These are phyloP conservation scores for Diplotaxis tenuifolia DNA, from an alignment of 345 rosid genomes.

Conservation along the genomic window DNA sequence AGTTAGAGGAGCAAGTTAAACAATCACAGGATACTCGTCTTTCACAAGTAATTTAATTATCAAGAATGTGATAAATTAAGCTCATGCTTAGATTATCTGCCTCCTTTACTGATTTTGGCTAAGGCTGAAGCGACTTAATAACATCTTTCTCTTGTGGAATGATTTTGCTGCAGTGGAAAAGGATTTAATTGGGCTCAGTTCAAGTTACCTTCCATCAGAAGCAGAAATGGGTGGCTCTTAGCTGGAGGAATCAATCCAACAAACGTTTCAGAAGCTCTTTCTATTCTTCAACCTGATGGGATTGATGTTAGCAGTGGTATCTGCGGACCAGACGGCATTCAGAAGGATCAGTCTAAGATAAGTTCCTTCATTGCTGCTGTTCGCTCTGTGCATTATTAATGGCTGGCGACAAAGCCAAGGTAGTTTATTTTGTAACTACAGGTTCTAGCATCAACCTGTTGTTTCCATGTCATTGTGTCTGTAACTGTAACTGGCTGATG, in stretches of 20 bases:
- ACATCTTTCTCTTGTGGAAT: not conserved
- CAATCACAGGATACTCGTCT: not conserved
- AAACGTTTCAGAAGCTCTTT: conserved; percentile 62
- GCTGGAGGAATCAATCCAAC: conserved; percentile 81
- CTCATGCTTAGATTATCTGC: not conserved
- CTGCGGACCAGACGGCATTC: conserved; percentile 66
- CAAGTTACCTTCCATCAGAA: conserved; percentile 57
- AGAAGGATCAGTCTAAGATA: conserved; percentile 57
- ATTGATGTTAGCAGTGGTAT: conserved; percentile 88
- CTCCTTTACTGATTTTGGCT: not conserved
- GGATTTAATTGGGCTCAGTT: conserved; percentile 76
- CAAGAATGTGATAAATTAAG: not conserved
- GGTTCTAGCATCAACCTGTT: conserved; percentile 5
- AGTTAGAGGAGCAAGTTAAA: not conserved
- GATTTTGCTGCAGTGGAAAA: conserved; percentile 59
- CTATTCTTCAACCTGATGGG: conserved; percentile 61
- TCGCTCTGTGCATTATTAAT: conserved; percentile 45
- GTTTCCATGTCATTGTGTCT: conserved; percentile 9
- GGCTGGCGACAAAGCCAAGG: conserved; percentile 8
- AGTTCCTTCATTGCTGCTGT: conserved; percentile 60
- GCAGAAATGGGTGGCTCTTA: conserved; percentile 85
- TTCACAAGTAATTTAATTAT: not conserved
- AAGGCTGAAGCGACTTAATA: not conserved
- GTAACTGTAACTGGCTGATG: conserved; percentile 6
- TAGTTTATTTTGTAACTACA: not conserved